Conservation (phyloP, 1,284 basidiomycete species). For the Sporisorium exsertum region DNA sequence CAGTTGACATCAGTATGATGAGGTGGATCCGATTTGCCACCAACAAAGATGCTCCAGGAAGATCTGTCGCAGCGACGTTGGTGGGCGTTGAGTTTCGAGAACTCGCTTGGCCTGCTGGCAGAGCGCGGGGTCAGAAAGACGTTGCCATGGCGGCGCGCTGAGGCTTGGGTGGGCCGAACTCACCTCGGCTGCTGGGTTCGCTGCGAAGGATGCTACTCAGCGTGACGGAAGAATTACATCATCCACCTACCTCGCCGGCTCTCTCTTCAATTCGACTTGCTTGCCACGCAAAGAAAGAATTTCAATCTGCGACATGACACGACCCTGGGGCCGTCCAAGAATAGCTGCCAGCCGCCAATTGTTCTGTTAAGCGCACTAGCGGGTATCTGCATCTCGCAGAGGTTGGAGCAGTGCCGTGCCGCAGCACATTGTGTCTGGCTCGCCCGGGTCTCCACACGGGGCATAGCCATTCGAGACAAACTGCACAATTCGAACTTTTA, state of each 20-base stretch:
- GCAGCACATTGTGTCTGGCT: background rate
- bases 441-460: background rate
- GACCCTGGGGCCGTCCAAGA: background rate
- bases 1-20: constrained; percentile 1
- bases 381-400: too few species aligned
- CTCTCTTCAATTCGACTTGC: background rate
- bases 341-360: too few species aligned
- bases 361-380: background rate
- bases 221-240: constrained; percentile 7
- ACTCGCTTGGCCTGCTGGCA: constrained; percentile 3
- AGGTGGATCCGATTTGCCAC: background rate
- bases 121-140: background rate
- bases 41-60: constrained; percentile 7
- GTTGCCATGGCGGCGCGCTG: background rate
- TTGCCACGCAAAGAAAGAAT: background rate
- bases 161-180: background rate
- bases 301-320: background rate
- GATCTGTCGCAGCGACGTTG: background rate
- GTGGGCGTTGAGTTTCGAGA: background rate
- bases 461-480: background rate
- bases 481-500: background rate
- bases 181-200: background rate
- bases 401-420: background rate
- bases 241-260: background rate
- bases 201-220: background rate